These are phyloP conservation scores for Fusarium xyrophilum DNA, from an alignment of 2,329 filamentous ascomycete species.

Conservation along the genomic window DNA sequence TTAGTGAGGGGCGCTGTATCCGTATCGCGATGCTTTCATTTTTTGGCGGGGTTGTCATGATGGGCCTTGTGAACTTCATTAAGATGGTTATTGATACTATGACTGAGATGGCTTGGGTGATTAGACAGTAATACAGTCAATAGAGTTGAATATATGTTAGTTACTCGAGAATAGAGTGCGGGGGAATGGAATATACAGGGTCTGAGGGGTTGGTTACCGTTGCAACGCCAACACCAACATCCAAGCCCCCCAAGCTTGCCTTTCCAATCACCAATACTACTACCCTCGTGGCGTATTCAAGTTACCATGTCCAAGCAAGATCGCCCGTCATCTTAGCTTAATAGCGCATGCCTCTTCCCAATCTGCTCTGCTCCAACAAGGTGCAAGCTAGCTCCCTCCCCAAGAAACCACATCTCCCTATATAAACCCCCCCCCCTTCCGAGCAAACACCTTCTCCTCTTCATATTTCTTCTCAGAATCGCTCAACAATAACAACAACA, in stretches of 20 bases:
- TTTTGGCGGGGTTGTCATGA: slow-evolving; percentile 27
- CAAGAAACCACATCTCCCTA: slow-evolving; percentile 9
- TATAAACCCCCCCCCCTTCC: slow-evolving; percentile 29
- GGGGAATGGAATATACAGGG: background rate
- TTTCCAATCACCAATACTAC: slow-evolving; percentile 27
- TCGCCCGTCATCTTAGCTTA: slow-evolving; percentile 24
- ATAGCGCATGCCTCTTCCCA: background rate
- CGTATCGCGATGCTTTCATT: background rate
- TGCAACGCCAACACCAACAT: slow-evolving; percentile 16
- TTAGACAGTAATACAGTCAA: rapidly evolving
- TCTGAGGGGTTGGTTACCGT: background rate
- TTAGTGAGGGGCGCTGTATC: slow-evolving; percentile 13
- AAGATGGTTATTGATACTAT: background rate
- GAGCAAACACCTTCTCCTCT: background rate
- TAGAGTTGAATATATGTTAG: no score
- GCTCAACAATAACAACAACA: background rate
- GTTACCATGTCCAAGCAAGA: no score
- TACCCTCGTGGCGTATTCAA: slow-evolving; percentile 25
- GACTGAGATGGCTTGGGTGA: background rate
- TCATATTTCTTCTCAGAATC: background rate
- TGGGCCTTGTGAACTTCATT: background rate
- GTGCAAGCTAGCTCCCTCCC: slow-evolving; percentile 1
- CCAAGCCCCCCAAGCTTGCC: slow-evolving; percentile 14
- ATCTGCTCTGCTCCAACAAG: slow-evolving; percentile 24
- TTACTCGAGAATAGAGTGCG: no score